Base-by-base conservation (phyloP, 2,329 filamentous ascomycete species). In the Helotiales sp. region DNA sequence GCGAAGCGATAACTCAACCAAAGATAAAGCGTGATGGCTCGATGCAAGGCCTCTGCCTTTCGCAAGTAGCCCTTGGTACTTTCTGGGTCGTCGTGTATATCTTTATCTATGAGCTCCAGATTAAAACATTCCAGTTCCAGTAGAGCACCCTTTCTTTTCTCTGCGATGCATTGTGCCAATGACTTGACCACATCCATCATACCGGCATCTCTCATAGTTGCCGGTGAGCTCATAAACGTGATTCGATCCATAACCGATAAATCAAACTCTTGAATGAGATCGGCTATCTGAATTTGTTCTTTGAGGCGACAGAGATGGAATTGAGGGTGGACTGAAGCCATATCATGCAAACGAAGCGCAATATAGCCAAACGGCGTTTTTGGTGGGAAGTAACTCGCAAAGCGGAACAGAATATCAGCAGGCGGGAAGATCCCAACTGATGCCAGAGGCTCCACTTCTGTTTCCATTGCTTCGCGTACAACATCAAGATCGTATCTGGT, bases 1-100 rank as follows among this genome's bases (percentile, higher is more conserved):
- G 88, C 84, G 78, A 95, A 97, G 6, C 95, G 90, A 79, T 95
- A 98, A 73, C 92, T 95, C 17, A 99, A 84, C 96, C 96, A 99
- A 1, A 97, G 84, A 77, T 98, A 99, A 55, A 94, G 82, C 52
- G 95, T 93, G 43, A 99, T 82, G 30, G 88, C 84, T 74, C 92
- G 92, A 80, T 99, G 96, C 17, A 99, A 83, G 2, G 82, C 78
- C 78, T 99, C 96, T 22, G 98, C 82, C 8, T 83, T 80, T 63
- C 82, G 81, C 11, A 99, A 83, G 71, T 93, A 0, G 6, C 55
- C 66, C 61, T 72, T 72, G 17, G 82, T 77, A 62, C 84, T 80
- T 15, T 79, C 77, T 0, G 77, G 77, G 47, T 72, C 62, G 0
- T 79, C 77, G 0, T 80, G 74, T 28, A 74, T 78, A 7, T 78